Base-by-base conservation (phyloP, 495 filamentous ascomycete genomes). In the Penicillium psychrofluorescens region DNA sequence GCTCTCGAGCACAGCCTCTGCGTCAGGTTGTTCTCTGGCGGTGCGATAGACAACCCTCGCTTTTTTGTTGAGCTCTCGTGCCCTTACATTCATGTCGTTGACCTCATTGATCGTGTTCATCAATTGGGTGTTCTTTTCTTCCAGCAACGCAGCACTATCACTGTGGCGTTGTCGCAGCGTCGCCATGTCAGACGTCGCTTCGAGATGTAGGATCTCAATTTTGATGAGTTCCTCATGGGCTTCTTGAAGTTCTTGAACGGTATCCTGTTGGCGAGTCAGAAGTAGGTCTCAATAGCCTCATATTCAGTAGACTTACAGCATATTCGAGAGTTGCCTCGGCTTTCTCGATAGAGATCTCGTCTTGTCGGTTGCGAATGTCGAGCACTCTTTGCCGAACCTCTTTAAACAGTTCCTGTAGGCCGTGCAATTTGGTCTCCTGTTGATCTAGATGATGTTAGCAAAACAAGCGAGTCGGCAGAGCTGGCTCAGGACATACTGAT, bases 121-220 rank as follows among this genome's bases (percentile, higher is more conserved):
- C 14, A 76, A 49, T 46, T 76, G 67, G 4, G 41, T 30, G 14
- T 54, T 31, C 44, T 73, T 74, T 7, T 61, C 63, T 8, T 79
- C 67, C 0, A 90, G 63, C 38, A 66, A 64, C 41, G 70, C 58
- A 30, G 62, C 68, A 36, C 86, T 78, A 11, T 81, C 72, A 3
- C 51, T 40, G 50, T 88, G 87, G 30, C 79, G 83, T 11, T 64
- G 63, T 51, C 74, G 74, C 7, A 95, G 66, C 10, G 66, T 68
- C 40, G 80, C 76, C 6, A 85, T 59, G 49, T 96, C 92, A 0
- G 90, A 95, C 8, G 67, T 59, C 0, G 88, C 90, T 66, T 98
- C 94, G 29, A 90, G 70, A 7, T 81, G 67, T 37, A 77, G 70
- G 35, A 95, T 61, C 44, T 86, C 75, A 2, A 74, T 72, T 53